These are phyloP conservation scores for Anthostomella pinea DNA, from an alignment of 2,329 filamentous ascomycete species.

Conservation along the genomic window DNA sequence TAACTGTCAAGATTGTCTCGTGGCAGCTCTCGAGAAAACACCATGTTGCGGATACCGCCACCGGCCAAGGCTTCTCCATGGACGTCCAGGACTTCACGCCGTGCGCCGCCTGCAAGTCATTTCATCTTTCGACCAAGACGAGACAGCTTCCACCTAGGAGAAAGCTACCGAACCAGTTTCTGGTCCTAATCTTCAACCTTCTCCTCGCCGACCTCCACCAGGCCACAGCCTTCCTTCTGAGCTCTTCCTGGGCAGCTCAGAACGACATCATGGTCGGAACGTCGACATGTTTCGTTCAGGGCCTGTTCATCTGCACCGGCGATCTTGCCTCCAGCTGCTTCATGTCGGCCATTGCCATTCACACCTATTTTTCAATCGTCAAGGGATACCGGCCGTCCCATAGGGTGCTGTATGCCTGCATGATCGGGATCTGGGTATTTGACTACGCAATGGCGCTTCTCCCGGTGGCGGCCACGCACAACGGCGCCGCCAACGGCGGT, in stretches of 20 bases:
- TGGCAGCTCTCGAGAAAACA: constrained; percentile 29
- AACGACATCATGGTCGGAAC: constrained; percentile 54
- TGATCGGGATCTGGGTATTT: constrained; percentile 56
- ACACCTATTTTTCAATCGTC: constrained; percentile 64
- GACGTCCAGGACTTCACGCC: constrained; percentile 6
- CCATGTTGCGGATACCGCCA: constrained; percentile 9
- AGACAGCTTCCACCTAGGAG: constrained; percentile 10
- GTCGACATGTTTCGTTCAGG: constrained; percentile 59
- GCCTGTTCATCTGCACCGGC: constrained; percentile 66
- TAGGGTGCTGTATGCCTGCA: constrained; percentile 45
- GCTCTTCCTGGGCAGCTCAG: constrained; percentile 54
- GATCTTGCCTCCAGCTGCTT: constrained; percentile 66
- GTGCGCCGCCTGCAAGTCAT: no score
- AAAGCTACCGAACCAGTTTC: constrained; percentile 60
- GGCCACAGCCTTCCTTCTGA: constrained; percentile 61
- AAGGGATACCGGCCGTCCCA: constrained; percentile 51
- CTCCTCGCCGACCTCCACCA: constrained; percentile 67
- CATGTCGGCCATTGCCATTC: constrained; percentile 62
- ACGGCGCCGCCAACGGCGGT: constrained; percentile 40
- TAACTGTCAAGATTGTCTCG: constrained; percentile 34
- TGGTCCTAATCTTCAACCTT: constrained; percentile 67
- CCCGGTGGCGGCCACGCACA: constrained; percentile 42
- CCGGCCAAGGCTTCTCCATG: no score
- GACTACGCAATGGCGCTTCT: constrained; percentile 56
- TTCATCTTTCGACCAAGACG: constrained; percentile 8